phyloP scores from a whole-genome alignment of 1,284 basidiomycete species.

The Leccinum angustisporum region DNA sequence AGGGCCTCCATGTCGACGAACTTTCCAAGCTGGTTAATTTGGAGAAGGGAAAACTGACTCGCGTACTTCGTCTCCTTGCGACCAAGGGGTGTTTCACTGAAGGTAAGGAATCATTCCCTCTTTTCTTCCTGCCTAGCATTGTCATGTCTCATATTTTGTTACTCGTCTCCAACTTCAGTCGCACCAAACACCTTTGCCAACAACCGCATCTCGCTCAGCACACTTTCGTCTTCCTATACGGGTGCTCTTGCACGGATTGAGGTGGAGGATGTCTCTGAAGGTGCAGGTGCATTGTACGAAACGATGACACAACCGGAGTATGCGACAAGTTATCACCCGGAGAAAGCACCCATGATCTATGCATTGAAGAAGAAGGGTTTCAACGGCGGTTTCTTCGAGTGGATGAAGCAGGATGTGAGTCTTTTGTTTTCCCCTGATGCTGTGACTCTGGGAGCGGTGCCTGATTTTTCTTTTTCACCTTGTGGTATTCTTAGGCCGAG shows the following conservation, averaged over 20 bases:
- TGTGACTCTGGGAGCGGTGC: neutral
- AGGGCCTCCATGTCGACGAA: constrained; percentile 28
- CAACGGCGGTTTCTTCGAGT: constrained; percentile 25
- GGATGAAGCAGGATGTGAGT: constrained; percentile 27
- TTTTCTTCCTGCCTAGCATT: too few species aligned
- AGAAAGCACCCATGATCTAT: constrained; percentile 27
- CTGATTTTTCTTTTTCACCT: neutral
- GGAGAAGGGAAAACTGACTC: constrained; percentile 30
- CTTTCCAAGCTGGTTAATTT: constrained; percentile 24
- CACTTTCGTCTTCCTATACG: constrained; percentile 13
- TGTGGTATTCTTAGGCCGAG: constrained; percentile 13
- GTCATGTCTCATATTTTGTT: neutral
- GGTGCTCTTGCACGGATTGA: constrained; percentile 13
- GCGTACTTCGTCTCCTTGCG: constrained; percentile 35
- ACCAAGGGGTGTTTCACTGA: constrained; percentile 37
- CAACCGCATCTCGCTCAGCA: constrained; percentile 31
- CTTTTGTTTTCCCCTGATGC: neutral
- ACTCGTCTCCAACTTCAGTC: constrained; percentile 16
- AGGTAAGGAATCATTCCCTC: constrained; percentile 10
- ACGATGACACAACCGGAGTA: constrained; percentile 26
- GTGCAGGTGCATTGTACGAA: constrained; percentile 24
- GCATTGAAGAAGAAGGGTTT: constrained; percentile 23
- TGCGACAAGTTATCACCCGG: constrained; percentile 19
- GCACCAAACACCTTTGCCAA: constrained; percentile 27
- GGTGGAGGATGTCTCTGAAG: constrained; percentile 18